These are phyloP conservation scores for Arabis alpina DNA, from an alignment of 345 rosid genomes.

Conservation along the genomic window DNA sequence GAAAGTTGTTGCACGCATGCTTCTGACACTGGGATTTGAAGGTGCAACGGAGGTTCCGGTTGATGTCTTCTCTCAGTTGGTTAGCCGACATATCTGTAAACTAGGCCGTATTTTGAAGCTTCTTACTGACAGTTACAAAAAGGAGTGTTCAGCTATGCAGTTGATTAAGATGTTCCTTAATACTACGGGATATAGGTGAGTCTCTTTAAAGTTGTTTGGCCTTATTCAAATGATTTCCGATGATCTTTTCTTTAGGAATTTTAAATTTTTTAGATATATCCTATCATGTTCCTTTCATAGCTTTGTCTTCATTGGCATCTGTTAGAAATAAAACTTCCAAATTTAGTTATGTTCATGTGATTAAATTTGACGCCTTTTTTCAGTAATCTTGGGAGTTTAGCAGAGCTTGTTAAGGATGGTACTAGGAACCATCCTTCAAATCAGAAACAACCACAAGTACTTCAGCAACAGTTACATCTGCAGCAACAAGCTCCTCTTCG, in stretches of 20 bases:
- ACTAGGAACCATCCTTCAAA: constrained; percentile 53
- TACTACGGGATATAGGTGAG: constrained; percentile 65
- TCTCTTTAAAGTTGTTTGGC: constrained; percentile 8
- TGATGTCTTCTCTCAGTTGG: constrained; percentile 77
- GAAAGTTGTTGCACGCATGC: constrained; percentile 70
- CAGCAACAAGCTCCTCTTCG: constrained; percentile 73
- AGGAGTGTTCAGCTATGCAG: constrained; percentile 82
- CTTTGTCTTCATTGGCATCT: not conserved
- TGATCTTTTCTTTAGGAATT: no score
- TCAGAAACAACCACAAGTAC: constrained; percentile 67
- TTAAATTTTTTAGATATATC: no score
- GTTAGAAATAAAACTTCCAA: constrained; percentile 14
- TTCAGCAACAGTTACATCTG: constrained; percentile 69
- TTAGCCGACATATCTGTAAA: constrained; percentile 70
- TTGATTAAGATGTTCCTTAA: constrained; percentile 90
- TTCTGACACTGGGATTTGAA: constrained; percentile 68
- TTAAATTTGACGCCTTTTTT: constrained; percentile 25
- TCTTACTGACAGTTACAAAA: constrained; percentile 82
- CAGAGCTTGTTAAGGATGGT: constrained; percentile 80
- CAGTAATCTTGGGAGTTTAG: constrained; percentile 69
- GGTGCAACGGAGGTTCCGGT: constrained; percentile 79
- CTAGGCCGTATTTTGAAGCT: constrained; percentile 71
- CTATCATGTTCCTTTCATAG: constrained; percentile 15
- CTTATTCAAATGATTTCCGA: constrained; percentile 11
- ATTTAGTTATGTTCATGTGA: constrained; percentile 22